Conservation (phyloP, 257 asterid genomes). For the Solanum phureja region DNA sequence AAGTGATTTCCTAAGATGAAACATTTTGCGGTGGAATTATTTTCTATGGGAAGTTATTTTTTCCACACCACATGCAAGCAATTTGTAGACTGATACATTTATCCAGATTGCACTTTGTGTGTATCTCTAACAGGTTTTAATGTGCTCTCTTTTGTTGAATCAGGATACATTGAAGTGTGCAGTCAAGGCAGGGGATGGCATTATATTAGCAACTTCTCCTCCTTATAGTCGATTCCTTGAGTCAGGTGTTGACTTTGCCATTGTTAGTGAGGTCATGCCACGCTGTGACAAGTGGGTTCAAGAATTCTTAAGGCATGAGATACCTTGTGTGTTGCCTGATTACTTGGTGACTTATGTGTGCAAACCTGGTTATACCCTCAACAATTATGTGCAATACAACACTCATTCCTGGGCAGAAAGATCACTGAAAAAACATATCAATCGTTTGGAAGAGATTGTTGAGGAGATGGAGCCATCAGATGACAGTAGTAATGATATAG, state of each 20-base stretch:
- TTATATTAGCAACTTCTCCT: slow-evolving; percentile 80
- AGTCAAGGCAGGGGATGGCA: slow-evolving; percentile 89
- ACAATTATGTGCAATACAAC: slow-evolving; percentile 73
- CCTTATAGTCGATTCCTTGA: slow-evolving; percentile 79
- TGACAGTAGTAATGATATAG: slow-evolving; percentile 16
- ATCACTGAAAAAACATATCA: slow-evolving; percentile 32
- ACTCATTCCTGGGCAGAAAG: slow-evolving; percentile 78
- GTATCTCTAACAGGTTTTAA: not conserved
- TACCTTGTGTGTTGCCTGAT: slow-evolving; percentile 80
- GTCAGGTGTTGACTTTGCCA: slow-evolving; percentile 67
- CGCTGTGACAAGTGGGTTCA: slow-evolving; percentile 85
- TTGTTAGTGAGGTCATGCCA: slow-evolving; percentile 72
- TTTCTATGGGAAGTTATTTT: not conserved
- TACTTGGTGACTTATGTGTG: slow-evolving; percentile 85
- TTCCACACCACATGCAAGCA: not conserved
- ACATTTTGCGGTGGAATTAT: not conserved
- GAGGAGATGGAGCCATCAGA: slow-evolving; percentile 30
- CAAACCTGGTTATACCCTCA: slow-evolving; percentile 79
- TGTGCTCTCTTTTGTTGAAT: not conserved
- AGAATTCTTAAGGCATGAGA: slow-evolving; percentile 58
- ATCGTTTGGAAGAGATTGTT: slow-evolving; percentile 28
- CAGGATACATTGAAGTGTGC: slow-evolving; percentile 95
- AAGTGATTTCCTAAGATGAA: not conserved
- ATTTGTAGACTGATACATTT: not conserved
- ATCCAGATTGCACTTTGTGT: not conserved